Percentiles rank a stretch among this genome's conserved stretches.
These are phyloP conservation scores for Sanghuangporus baumii DNA, from an alignment of 1,284 basidiomycete genomes.

Conservation along the genomic window DNA sequence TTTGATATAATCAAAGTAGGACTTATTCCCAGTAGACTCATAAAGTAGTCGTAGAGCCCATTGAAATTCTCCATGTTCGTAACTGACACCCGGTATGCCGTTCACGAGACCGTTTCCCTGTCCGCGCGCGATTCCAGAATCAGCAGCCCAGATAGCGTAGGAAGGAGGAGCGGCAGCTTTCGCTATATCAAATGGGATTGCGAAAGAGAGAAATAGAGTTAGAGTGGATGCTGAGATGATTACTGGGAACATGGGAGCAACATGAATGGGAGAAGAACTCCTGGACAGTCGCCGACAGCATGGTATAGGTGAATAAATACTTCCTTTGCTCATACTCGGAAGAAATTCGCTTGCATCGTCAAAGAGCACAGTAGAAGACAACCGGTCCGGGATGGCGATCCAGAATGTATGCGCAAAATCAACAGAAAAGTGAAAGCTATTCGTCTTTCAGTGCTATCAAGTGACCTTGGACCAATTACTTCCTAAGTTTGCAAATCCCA, in stretches of 20 bases:
- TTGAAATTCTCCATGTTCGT: slow-evolving; percentile 40
- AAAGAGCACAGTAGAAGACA: too few species aligned
- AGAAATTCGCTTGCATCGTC: too few species aligned
- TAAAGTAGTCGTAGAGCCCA: slow-evolving; percentile 35
- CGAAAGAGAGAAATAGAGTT: not conserved
- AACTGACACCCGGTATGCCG: slow-evolving; percentile 33
- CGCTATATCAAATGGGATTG: not conserved
- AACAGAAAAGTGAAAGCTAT: too few species aligned
- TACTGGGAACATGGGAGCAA: not conserved
- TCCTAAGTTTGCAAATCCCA: too few species aligned
- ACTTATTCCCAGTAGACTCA: slow-evolving; percentile 34
- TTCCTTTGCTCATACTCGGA: too few species aligned
- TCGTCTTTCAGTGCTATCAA: too few species aligned
- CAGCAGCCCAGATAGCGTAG: slow-evolving; percentile 39
- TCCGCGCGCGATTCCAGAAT: slow-evolving; percentile 36
- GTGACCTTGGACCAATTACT: too few species aligned
- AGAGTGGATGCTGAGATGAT: not conserved
- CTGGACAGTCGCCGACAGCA: too few species aligned
- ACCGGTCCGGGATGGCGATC: too few species aligned
- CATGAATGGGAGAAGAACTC: not conserved
- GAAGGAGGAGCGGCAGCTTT: slow-evolving; percentile 27
- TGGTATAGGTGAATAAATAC: too few species aligned
- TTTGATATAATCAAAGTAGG: slow-evolving; percentile 38
- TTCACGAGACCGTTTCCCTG: slow-evolving; percentile 38
- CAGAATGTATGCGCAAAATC: too few species aligned